A percentile compares a stretch with the other conserved stretches of the same genome.
Conservation (phyloP, 805 yeast species). For the Allodekkera sacchari region DNA sequence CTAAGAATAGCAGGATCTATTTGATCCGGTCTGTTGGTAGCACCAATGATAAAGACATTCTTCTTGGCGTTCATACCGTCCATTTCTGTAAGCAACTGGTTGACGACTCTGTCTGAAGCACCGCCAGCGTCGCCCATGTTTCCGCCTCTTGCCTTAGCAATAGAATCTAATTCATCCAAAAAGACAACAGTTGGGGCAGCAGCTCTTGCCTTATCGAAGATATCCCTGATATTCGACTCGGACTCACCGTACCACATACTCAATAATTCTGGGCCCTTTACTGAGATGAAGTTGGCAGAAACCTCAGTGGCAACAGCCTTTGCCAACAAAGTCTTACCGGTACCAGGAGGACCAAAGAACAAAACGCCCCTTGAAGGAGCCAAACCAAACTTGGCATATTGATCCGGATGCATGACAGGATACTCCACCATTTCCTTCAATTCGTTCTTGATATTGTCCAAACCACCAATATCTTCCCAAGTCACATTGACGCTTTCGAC, state of each 20-base stretch:
- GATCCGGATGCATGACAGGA: conserved; percentile 98
- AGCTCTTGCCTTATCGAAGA: conserved; percentile 96
- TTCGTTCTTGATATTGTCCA: conserved; percentile 92
- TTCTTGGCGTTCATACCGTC: conserved; percentile 99
- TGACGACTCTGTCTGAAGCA: conserved; percentile 92
- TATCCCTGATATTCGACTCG: conserved; percentile 94
- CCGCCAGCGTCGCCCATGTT: conserved; percentile 92
- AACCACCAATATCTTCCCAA: conserved; percentile 99
- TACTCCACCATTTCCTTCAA: conserved; percentile 98
- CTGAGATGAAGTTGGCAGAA: conserved; percentile 95
- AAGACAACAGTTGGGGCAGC: conserved; percentile 99
- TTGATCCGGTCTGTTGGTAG: conserved; percentile 99
- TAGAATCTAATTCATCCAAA: conserved; percentile 95
- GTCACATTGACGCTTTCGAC: conserved; percentile 98
- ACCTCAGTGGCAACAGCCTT: conserved; percentile 99
- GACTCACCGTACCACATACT: conserved; percentile 99
- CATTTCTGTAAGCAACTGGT: conserved; percentile 95
- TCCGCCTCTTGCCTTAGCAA: conserved; percentile 95
- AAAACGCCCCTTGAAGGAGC: conserved; percentile 98
- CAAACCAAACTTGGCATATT: conserved; percentile 95
- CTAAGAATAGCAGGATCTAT: conserved; percentile 97
- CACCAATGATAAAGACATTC: conserved; percentile 98
- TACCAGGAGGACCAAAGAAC: conserved; percentile 99
- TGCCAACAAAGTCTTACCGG: conserved; percentile 97
- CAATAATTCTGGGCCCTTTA: conserved; percentile 92